A percentile compares a stretch with the other conserved stretches of the same genome.
phyloP scores from a whole-genome alignment of 2,329 filamentous ascomycete species.

The Beauveria brongniartii region DNA sequence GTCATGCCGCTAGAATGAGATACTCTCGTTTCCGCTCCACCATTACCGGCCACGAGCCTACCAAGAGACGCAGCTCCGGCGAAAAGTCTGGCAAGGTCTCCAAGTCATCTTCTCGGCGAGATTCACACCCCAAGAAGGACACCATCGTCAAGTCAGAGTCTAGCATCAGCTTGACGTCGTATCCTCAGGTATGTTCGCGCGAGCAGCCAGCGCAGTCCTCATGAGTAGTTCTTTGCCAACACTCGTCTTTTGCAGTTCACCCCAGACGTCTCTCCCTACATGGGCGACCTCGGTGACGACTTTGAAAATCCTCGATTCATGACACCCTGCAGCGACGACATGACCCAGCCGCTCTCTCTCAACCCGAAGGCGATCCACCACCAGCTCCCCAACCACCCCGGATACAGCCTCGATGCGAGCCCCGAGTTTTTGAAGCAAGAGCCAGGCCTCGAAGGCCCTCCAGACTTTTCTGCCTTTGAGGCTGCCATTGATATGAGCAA shows the following conservation, averaged over 20 bases:
- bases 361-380: conserved; percentile 16
- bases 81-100: conserved; percentile 34
- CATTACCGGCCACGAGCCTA: conserved; percentile 40
- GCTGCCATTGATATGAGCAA: conserved; percentile 31
- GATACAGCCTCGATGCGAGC: conserved; percentile 14
- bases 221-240: conserved; percentile 23
- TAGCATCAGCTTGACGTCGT: conserved; percentile 20
- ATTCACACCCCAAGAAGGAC: conserved; percentile 26
- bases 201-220: conserved; percentile 25
- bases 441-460: conserved; percentile 23
- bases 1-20: conserved; percentile 53
- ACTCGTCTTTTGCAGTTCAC: conserved; percentile 26
- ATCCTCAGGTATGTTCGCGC: conserved; percentile 21
- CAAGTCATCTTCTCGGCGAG: conserved; percentile 31
- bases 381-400: conserved; percentile 7
- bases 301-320: conserved; percentile 34
- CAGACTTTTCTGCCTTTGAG: conserved; percentile 33
- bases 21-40: conserved; percentile 44
- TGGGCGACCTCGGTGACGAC: conserved; percentile 27
- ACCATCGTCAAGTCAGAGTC: conserved; percentile 34
- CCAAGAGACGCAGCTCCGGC: conserved; percentile 35
- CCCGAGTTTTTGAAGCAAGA: conserved; percentile 22
- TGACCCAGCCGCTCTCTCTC: conserved; percentile 20
- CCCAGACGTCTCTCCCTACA: conserved; percentile 31
- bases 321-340: conserved; percentile 48